Evolutionary conservation across 2,329 filamentous ascomycete genomes (phyloP).

Genomic region (Arachnopeziza araneosa): DNA sequence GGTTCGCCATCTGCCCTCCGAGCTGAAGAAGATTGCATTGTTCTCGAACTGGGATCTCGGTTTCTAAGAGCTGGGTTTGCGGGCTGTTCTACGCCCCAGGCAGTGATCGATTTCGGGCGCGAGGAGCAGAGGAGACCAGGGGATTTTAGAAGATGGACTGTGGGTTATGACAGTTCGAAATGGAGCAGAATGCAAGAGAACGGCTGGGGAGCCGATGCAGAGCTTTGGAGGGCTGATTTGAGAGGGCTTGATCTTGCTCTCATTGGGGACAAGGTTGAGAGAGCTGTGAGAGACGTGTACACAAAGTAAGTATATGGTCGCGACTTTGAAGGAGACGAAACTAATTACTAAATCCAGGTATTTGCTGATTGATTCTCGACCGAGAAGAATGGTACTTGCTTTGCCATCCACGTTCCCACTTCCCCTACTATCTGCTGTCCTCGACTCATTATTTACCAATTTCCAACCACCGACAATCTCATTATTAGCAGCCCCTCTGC

Average conservation of each 20-base stretch:
- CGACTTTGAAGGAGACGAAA: constrained; percentile 10
- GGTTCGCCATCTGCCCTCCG: constrained; percentile 56
- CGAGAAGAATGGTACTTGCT: constrained; percentile 67
- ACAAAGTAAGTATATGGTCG: constrained; percentile 60
- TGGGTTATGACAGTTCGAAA: constrained; percentile 45
- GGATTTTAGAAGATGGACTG: constrained; percentile 70
- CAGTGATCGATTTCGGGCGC: constrained; percentile 63
- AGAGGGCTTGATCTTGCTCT: constrained; percentile 69
- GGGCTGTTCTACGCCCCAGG: constrained; percentile 74
- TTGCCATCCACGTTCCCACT: constrained; percentile 74
- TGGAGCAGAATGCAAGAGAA: constrained; percentile 41
- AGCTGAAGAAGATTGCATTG: constrained; percentile 76
- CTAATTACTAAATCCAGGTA: constrained; percentile 38
- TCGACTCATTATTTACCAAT: constrained; percentile 74
- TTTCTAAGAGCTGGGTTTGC: constrained; percentile 80
- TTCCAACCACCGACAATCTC: constrained; percentile 79
- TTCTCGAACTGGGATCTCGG: constrained; percentile 78
- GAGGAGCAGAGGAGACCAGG: constrained; percentile 72
- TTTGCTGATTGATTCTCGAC: constrained; percentile 67
- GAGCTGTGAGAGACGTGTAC: constrained; percentile 74
- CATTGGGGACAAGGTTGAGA: constrained; percentile 81
- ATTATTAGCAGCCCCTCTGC: constrained; percentile 70
- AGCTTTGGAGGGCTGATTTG: constrained; percentile 77
- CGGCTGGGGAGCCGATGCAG: constrained; percentile 57
- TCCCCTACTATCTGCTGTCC: constrained; percentile 66